These are phyloP conservation scores for Phytophthora hybrid DNA, from an alignment of 352 stramenopile species.

Conservation along the genomic window DNA sequence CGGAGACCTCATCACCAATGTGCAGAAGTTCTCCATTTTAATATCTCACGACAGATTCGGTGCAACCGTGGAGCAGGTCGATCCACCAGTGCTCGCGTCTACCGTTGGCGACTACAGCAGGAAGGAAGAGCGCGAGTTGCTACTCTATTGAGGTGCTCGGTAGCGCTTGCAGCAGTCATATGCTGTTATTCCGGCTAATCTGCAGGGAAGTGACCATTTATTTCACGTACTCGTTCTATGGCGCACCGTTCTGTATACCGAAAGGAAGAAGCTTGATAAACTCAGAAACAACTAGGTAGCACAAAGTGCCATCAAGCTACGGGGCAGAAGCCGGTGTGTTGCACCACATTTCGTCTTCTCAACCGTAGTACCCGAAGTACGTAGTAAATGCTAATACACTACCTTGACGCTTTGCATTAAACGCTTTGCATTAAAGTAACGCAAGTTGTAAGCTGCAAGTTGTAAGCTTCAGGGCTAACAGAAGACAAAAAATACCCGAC, in stretches of 20 bases:
- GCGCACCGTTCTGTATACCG: no score
- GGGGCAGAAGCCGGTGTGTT: no score
- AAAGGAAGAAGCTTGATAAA: no score
- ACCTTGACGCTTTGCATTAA: no score
- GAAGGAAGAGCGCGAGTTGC: slow-evolving; percentile 32
- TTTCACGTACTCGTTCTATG: background rate
- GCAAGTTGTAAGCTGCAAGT: no score
- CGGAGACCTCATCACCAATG: slow-evolving; percentile 89
- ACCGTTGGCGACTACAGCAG: slow-evolving; percentile 39
- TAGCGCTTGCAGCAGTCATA: background rate
- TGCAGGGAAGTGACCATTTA: no score
- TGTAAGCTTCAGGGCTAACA: background rate
- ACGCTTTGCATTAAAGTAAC: no score
- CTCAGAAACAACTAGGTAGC: no score
- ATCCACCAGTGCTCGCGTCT: slow-evolving; percentile 52
- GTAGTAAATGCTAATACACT: no score
- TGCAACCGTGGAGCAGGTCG: slow-evolving; percentile 50
- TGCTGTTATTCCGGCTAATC: background rate
- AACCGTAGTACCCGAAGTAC: no score
- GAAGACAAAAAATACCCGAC: background rate
- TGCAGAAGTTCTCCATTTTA: slow-evolving; percentile 62
- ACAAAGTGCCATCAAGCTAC: no score
- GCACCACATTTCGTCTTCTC: no score
- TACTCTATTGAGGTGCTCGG: slow-evolving; percentile 40
- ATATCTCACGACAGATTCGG: slow-evolving; percentile 57